phyloP scores from a whole-genome alignment of 2,329 filamentous ascomycete genomes.

The Metarhizium guizhouense region DNA sequence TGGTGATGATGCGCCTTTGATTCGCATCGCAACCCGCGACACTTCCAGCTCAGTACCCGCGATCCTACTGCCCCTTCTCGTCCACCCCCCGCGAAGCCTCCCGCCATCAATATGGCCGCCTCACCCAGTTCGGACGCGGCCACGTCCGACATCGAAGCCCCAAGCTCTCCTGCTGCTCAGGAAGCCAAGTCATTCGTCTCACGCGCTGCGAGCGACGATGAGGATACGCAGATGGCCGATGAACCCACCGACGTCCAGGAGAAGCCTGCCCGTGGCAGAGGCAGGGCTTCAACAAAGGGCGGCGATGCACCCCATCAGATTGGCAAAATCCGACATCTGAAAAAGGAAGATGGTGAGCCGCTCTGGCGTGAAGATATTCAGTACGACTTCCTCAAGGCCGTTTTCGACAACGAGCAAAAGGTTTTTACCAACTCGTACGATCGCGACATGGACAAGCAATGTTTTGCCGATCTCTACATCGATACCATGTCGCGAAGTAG shows the following conservation, averaged over 20 bases:
- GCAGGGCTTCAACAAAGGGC: conserved; percentile 24
- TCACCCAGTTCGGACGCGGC: conserved; percentile 31
- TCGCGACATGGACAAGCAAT: conserved; percentile 51
- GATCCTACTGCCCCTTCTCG: neutral
- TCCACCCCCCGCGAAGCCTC: neutral
- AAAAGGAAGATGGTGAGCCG: conserved; percentile 82
- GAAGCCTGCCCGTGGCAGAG: conserved; percentile 28
- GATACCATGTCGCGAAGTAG: conserved; percentile 98
- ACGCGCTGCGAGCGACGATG: conserved; percentile 36
- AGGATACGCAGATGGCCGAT: conserved; percentile 33
- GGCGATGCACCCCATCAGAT: conserved; percentile 29
- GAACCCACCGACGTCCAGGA: conserved; percentile 34
- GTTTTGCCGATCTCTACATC: conserved; percentile 93
- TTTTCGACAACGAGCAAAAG: conserved; percentile 64
- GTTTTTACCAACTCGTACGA: conserved; percentile 94
- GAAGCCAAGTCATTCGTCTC: conserved; percentile 39
- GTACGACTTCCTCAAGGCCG: conserved; percentile 71
- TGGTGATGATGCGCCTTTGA: conserved; percentile 12
- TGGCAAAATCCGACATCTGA: conserved; percentile 73
- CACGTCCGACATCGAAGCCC: conserved; percentile 36
- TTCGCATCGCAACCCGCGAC: conserved; percentile 5
- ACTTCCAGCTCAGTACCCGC: neutral
- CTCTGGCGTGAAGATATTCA: conserved; percentile 84
- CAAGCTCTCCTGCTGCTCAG: conserved; percentile 34
- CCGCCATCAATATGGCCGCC: conserved; percentile 22